phyloP scores from a whole-genome alignment of 2,329 filamentous ascomycete species.

The Corinectria fuckeliana region DNA sequence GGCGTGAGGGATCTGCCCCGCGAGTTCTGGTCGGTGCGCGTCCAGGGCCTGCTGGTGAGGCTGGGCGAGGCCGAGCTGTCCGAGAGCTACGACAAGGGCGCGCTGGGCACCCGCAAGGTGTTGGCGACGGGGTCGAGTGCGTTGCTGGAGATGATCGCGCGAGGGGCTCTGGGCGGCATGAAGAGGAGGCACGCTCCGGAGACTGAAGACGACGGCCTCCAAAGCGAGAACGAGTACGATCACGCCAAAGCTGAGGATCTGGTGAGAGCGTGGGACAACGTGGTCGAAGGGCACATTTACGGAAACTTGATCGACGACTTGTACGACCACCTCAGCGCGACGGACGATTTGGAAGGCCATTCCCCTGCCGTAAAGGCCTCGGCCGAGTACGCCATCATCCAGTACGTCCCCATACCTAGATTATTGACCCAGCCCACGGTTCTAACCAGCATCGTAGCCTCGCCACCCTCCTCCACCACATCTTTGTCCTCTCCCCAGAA shows the following conservation, averaged over 20 bases:
- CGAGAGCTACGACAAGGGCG: conserved; percentile 82
- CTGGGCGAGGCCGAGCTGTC: conserved; percentile 74
- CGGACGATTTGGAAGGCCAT: conserved; percentile 68
- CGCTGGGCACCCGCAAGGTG: conserved; percentile 76
- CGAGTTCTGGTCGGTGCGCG: conserved; percentile 70
- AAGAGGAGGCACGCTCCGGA: conserved; percentile 13
- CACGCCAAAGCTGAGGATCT: conserved; percentile 65
- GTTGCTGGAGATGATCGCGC: conserved; percentile 71
- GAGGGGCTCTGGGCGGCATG: conserved; percentile 69
- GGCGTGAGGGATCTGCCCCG: conserved; percentile 67
- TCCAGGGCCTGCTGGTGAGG: conserved; percentile 65
- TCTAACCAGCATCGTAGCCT: conserved; percentile 55
- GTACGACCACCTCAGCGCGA: conserved; percentile 65
- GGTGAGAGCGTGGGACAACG: conserved; percentile 69
- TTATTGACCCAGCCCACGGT: conserved; percentile 1
- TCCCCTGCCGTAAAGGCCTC: conserved; percentile 67
- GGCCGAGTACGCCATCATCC: conserved; percentile 71
- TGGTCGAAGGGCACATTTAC: conserved; percentile 70
- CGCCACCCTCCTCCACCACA: conserved; percentile 76
- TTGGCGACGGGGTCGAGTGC: conserved; percentile 74
- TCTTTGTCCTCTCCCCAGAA: conserved; percentile 75
- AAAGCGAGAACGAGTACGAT: conserved; percentile 59
- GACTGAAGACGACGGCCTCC: neutral
- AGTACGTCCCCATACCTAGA: conserved; percentile 56
- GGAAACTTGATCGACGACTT: conserved; percentile 70